Evolutionary conservation across 2,329 filamentous ascomycete genomes (phyloP).

Genomic region (Torrubiella hemipterigena): DNA sequence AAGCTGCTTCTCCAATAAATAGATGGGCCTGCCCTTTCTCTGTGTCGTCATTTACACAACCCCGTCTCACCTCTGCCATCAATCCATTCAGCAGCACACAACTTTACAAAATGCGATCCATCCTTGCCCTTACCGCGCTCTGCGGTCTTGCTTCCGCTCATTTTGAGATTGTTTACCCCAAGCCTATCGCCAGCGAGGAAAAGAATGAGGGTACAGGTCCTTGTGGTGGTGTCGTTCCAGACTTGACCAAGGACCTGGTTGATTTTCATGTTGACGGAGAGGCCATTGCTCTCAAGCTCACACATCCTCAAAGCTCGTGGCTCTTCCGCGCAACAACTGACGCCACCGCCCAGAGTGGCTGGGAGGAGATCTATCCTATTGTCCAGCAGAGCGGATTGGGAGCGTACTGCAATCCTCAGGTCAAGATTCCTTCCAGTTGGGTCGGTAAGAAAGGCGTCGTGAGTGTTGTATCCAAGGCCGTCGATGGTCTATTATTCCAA

Average conservation of each 20-base stretch:
- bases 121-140: conserved; percentile 25
- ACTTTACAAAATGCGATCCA: conserved; percentile 21
- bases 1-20: no score
- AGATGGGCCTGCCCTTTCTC: conserved; percentile 1
- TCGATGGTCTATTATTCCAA: conserved; percentile 46
- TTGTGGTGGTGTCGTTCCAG: conserved; percentile 41
- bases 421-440: conserved; percentile 37
- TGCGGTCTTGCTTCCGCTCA: conserved; percentile 34
- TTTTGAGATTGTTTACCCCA: conserved; percentile 38
- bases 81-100: conserved; percentile 4
- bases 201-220: conserved; percentile 32
- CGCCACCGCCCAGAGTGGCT: conserved; percentile 30
- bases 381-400: conserved; percentile 42
- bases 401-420: conserved; percentile 36
- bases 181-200: conserved; percentile 33
- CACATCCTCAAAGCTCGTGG: conserved; percentile 41
- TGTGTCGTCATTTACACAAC: not conserved
- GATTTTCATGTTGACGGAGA: conserved; percentile 49
- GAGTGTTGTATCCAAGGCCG: conserved; percentile 35
- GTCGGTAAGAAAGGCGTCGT: conserved; percentile 44
- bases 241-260: conserved; percentile 34
- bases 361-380: conserved; percentile 43
- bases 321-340: conserved; percentile 47
- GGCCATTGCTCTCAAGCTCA: conserved; percentile 31
- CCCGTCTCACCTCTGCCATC: not conserved